These are phyloP conservation scores for Fomitopsis pinicola DNA, from an alignment of 1,284 basidiomycete species.

Conservation along the genomic window DNA sequence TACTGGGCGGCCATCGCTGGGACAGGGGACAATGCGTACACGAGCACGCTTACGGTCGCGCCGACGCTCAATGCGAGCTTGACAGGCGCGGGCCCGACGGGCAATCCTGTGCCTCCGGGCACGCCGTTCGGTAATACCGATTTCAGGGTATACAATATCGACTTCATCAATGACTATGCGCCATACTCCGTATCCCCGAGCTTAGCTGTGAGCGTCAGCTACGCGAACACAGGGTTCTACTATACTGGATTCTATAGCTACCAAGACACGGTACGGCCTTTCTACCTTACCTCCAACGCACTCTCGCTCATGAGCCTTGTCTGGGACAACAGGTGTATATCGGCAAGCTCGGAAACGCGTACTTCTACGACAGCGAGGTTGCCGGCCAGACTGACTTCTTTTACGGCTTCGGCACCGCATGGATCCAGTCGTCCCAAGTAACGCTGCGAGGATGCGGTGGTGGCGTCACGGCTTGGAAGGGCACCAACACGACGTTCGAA, in stretches of 20 bases:
- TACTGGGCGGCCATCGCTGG: slow-evolving; percentile 6
- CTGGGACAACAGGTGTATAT: slow-evolving; percentile 2
- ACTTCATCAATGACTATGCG: slow-evolving; percentile 8
- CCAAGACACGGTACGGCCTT: slow-evolving; percentile 2
- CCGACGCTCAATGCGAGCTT: slow-evolving; percentile 8
- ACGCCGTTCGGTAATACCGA: slow-evolving; percentile 1
- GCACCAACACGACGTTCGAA: slow-evolving; percentile 7
- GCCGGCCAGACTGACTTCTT: slow-evolving; percentile 8
- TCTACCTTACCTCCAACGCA: neutral
- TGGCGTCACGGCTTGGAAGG: slow-evolving; percentile 8
- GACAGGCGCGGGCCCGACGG: slow-evolving; percentile 5
- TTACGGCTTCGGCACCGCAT: slow-evolving; percentile 5
- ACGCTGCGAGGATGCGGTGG: slow-evolving; percentile 6
- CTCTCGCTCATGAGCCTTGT: neutral
- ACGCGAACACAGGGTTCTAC: slow-evolving; percentile 7
- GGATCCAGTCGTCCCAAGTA: slow-evolving; percentile 4
- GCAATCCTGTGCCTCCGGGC: slow-evolving; percentile 5
- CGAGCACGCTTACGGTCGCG: slow-evolving; percentile 5
- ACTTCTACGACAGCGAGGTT: slow-evolving; percentile 4
- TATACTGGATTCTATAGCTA: slow-evolving; percentile 7
- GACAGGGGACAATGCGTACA: slow-evolving; percentile 4
- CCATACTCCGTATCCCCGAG: slow-evolving; percentile 6
- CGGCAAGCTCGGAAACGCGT: slow-evolving; percentile 6
- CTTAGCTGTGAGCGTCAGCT: slow-evolving; percentile 5
- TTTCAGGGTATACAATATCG: slow-evolving; percentile 6